A percentile compares a stretch with the other conserved stretches of the same genome.
phyloP scores from a whole-genome alignment of 306 rosid species.

The Vigna trinervia region DNA sequence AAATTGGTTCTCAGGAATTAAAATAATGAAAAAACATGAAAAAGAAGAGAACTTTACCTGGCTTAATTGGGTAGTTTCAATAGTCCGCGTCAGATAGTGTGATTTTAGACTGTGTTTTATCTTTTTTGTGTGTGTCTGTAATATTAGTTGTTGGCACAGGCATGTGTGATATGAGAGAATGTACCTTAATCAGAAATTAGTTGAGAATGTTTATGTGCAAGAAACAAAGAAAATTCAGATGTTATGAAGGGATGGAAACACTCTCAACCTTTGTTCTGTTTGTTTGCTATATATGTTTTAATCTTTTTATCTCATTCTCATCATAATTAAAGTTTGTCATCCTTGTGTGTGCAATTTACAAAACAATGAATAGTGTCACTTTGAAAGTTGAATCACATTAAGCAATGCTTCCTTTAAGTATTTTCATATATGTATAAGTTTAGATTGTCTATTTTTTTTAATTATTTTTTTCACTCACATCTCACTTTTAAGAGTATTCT shows the following conservation, averaged over 20 bases:
- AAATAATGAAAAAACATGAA: not conserved
- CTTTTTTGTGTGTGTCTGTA: slow-evolving; percentile 3
- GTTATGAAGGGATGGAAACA: slow-evolving; percentile 3
- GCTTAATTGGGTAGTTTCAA: slow-evolving; percentile 2
- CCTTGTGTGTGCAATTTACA: slow-evolving; percentile 33
- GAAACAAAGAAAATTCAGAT: slow-evolving; percentile 13
- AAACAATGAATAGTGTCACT: not conserved
- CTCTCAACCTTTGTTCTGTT: not conserved
- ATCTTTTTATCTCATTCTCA: not conserved
- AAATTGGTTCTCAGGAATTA: not conserved
- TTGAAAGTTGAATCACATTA: slow-evolving; percentile 25
- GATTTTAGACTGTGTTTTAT: not conserved
- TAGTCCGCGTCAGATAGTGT: slow-evolving; percentile 35
- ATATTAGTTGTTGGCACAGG: slow-evolving; percentile 26
- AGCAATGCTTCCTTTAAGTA: not conserved
- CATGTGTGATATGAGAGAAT: slow-evolving; percentile 2
- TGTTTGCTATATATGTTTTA: not conserved
- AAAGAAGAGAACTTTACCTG: slow-evolving; percentile 13
- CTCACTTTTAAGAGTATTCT: too few species aligned
- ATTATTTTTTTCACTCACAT: too few species aligned
- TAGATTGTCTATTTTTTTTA: too few species aligned
- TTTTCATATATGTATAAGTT: too few species aligned
- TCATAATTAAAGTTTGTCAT: not conserved
- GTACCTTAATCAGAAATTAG: slow-evolving; percentile 19
- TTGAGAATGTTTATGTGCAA: slow-evolving; percentile 38